Evolutionary conservation across 1,284 basidiomycete genomes (phyloP).

Genomic region (Microbotryomycetes sp.): DNA sequence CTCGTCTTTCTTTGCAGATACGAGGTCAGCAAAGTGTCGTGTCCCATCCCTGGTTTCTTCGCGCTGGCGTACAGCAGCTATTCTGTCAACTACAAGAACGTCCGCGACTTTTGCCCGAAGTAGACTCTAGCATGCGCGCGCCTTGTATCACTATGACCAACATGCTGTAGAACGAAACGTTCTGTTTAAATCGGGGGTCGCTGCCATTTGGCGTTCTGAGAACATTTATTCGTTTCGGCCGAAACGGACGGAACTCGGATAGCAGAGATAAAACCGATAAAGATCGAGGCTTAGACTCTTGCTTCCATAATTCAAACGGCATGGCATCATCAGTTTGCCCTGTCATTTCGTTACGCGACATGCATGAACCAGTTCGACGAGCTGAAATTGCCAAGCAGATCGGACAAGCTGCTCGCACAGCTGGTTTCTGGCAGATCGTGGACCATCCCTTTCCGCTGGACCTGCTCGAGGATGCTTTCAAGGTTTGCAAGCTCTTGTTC

Average conservation of each 20-base stretch:
- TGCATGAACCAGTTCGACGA: not conserved
- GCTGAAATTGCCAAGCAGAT: not conserved
- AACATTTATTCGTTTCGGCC: not conserved
- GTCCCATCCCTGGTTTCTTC: conserved; percentile 8
- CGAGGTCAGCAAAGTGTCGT: not conserved
- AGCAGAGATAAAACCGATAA: not conserved
- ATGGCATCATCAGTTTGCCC: not conserved
- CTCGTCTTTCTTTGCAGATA: not conserved
- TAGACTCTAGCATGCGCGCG: conserved; percentile 9
- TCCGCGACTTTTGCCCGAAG: conserved; percentile 1
- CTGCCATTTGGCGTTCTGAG: too few relatives aligned
- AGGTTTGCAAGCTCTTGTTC: not conserved
- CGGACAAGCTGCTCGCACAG: not conserved
- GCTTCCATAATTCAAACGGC: not conserved
- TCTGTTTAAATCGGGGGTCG: too few relatives aligned
- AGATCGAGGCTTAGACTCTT: too few relatives aligned
- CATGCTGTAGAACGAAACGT: too few relatives aligned
- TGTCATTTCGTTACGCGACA: not conserved
- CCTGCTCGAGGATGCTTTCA: not conserved
- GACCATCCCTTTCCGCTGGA: not conserved
- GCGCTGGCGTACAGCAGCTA: conserved; percentile 9
- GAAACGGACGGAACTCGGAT: too few relatives aligned
- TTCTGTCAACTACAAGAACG: conserved; percentile 9
- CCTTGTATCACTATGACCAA: too few relatives aligned
- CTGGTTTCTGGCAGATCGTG: not conserved